A percentile compares a stretch with the other conserved stretches of the same genome.
Evolutionary conservation across 2,329 filamentous ascomycete species (phyloP).

Genomic region (Neofusicoccum umdonicola): DNA sequence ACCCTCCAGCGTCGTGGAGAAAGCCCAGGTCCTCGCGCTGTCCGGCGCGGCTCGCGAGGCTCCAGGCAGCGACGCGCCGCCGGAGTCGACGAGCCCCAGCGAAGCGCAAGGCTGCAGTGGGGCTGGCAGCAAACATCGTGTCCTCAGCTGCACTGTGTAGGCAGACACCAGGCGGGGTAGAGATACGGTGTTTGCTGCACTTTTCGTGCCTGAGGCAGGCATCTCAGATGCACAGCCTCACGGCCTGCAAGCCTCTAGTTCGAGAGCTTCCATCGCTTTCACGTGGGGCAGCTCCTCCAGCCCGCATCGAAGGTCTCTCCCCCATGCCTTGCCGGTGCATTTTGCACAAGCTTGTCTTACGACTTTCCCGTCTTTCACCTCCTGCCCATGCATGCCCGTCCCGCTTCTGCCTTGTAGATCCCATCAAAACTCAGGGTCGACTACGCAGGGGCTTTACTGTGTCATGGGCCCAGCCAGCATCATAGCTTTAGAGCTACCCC

Average conservation of each 20-base stretch:
- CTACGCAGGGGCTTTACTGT: background rate
- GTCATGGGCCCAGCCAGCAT: background rate
- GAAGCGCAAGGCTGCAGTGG: background rate
- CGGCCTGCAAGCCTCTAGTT: background rate
- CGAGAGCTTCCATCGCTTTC: background rate
- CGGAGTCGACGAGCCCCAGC: background rate
- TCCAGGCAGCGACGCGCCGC: background rate
- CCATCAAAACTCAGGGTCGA: background rate
- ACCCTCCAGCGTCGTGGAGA: slow-evolving; percentile 7
- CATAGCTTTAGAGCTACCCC: background rate
- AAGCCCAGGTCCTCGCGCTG: background rate
- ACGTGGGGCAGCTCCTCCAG: background rate
- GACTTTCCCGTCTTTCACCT: background rate
- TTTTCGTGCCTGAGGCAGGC: background rate
- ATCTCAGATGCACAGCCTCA: background rate
- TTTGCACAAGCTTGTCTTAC: background rate
- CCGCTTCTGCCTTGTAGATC: background rate
- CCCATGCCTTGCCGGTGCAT: background rate
- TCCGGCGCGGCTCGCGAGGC: background rate
- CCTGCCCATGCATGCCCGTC: background rate
- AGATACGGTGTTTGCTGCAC: background rate
- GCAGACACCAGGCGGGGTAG: background rate
- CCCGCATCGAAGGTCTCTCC: background rate
- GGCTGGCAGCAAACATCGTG: background rate
- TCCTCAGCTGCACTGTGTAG: background rate